phyloP scores from a whole-genome alignment of 345 rosid genomes.

The Trapa incisa region DNA sequence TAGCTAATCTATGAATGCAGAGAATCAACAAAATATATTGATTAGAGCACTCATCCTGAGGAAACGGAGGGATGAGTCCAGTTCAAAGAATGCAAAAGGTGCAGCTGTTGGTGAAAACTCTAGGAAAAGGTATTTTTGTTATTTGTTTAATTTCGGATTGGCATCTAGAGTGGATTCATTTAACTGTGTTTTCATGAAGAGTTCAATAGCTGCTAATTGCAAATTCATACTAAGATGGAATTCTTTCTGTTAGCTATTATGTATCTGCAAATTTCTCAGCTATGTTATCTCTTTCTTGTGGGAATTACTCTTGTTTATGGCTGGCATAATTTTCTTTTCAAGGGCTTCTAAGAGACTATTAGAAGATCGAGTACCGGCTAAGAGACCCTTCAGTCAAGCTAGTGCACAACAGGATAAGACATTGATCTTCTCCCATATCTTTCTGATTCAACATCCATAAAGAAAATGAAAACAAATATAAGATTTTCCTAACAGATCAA shows the following conservation, averaged over 20 bases:
- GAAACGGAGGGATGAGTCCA: constrained; percentile 55
- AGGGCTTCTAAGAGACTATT: constrained; percentile 62
- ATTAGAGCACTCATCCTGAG: constrained; percentile 72
- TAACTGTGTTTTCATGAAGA: not conserved
- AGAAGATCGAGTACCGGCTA: constrained; percentile 46
- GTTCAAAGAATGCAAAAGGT: constrained; percentile 45
- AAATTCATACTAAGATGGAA: not conserved
- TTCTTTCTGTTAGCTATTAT: not conserved
- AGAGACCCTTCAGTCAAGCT: constrained; percentile 47
- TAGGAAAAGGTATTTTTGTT: constrained; percentile 51
- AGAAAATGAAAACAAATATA: not conserved
- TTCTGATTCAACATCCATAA: not conserved
- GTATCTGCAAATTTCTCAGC: not conserved
- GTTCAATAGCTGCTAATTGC: not conserved
- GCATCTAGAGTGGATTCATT: not conserved
- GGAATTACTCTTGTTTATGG: not conserved
- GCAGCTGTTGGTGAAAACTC: constrained; percentile 41
- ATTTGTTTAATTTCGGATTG: not conserved
- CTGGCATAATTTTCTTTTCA: constrained; percentile 7
- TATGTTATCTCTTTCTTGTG: not conserved
- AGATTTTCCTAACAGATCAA: not conserved
- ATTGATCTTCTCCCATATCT: constrained; percentile 3
- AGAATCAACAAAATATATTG: constrained; percentile 72
- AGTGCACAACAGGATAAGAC: constrained; percentile 43
- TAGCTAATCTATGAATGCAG: constrained; percentile 23